Conservation (phyloP, 2,329 filamentous ascomycete genomes). For the Beauveria medogensis region DNA sequence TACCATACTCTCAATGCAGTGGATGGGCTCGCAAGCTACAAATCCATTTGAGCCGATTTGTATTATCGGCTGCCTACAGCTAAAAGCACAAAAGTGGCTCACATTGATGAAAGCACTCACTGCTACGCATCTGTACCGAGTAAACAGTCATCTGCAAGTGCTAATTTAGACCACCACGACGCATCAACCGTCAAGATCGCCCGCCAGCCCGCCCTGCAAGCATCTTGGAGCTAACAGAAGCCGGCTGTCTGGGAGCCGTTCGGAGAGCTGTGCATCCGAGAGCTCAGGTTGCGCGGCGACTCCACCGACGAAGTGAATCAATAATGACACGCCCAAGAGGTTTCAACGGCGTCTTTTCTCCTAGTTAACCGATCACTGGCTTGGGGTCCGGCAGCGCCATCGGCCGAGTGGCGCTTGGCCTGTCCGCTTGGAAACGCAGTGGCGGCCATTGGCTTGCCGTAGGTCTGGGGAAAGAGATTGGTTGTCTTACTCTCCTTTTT, state of each 20-base stretch:
- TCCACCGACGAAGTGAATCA: not conserved
- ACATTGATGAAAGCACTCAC: too few relatives aligned
- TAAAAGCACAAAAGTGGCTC: too few relatives aligned
- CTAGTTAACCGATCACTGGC: not conserved
- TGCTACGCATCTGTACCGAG: too few relatives aligned
- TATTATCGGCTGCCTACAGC: too few relatives aligned
- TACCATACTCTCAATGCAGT: too few relatives aligned
- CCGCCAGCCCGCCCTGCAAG: not conserved
- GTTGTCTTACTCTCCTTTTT: not conserved
- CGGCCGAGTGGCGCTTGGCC: not conserved
- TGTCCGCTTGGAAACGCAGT: not conserved
- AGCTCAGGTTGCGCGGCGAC: not conserved
- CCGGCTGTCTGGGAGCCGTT: conserved; percentile 5
- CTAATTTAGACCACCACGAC: not conserved
- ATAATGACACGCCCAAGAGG: not conserved
- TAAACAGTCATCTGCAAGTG: not conserved
- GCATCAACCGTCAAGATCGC: not conserved
- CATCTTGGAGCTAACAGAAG: not conserved
- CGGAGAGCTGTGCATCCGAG: conserved; percentile 6
- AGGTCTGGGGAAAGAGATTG: conserved; percentile 5
- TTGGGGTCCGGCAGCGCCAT: not conserved
- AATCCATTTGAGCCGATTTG: too few relatives aligned
- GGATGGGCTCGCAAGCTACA: too few relatives aligned
- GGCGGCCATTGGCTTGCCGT: not conserved
- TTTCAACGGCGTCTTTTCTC: not conserved